Conservation (phyloP, 441 rosid species). For the Euphorbia celastroides region DNA sequence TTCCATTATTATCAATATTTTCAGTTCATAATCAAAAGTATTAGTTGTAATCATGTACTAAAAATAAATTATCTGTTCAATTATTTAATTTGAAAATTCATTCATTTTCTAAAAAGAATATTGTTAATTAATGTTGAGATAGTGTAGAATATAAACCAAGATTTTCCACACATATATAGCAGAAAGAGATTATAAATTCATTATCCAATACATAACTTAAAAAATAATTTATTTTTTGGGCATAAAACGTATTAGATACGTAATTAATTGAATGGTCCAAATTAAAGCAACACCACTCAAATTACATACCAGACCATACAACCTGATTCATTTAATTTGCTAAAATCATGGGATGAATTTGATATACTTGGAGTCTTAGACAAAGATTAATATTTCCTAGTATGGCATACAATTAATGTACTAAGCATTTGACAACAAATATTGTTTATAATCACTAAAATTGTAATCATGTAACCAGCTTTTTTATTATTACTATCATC, state of each 20-base stretch:
- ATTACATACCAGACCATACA: background rate
- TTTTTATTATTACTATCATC: no score
- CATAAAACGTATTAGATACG: background rate
- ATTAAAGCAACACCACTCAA: background rate
- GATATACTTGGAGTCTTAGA: background rate
- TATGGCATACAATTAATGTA: background rate
- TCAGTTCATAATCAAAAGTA: background rate
- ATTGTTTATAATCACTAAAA: no score
- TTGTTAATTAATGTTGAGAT: background rate
- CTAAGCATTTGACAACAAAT: no score
- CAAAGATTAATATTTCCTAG: background rate
- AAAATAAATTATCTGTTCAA: background rate
- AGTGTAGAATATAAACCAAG: background rate
- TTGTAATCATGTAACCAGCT: no score
- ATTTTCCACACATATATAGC: background rate
- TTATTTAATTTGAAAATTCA: background rate
- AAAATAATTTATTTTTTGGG: no score
- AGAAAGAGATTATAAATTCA: background rate
- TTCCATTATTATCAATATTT: background rate
- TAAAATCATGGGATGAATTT: background rate
- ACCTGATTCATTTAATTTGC: background rate
- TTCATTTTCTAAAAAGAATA: no score
- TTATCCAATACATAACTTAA: background rate
- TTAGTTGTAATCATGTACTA: background rate
- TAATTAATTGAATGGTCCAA: background rate